Evolutionary conservation across 768 basidiomycete genomes (phyloP).

Genomic region (Agaricus bisporus): DNA sequence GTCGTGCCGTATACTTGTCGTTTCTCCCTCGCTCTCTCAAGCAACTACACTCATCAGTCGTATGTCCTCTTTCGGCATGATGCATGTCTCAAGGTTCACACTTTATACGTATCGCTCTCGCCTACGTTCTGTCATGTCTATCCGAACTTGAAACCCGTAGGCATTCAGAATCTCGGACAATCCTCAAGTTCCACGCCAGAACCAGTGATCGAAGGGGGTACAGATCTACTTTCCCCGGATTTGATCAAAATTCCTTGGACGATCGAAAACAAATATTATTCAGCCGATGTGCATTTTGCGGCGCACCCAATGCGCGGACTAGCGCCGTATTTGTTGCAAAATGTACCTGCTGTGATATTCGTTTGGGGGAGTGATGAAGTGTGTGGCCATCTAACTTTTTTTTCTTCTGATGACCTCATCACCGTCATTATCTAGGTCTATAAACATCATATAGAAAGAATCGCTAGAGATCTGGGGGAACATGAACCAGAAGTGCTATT

Average conservation of each 20-base stretch:
- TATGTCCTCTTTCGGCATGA: conserved; percentile 15
- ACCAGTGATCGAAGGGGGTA: conserved; percentile 1
- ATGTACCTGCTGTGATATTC: conserved; percentile 67
- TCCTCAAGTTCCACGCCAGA: conserved; percentile 12
- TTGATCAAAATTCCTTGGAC: conserved; percentile 56
- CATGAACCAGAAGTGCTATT: conserved; percentile 68
- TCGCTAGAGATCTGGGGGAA: conserved; percentile 41
- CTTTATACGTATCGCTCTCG: conserved; percentile 8
- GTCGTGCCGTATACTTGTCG: conserved; percentile 27
- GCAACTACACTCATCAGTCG: conserved; percentile 25
- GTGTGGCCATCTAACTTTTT: conserved; percentile 16
- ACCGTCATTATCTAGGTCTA: conserved; percentile 38
- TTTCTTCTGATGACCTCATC: neutral
- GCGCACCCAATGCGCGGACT: conserved; percentile 41
- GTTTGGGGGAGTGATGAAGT: conserved; percentile 69
- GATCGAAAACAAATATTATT: conserved; percentile 77
- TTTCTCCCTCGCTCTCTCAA: conserved; percentile 22
- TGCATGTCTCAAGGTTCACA: conserved; percentile 3
- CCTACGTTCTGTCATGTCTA: neutral
- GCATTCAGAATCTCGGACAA: conserved; percentile 8
- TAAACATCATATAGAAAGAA: conserved; percentile 44
- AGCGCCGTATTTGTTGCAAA: conserved; percentile 31
- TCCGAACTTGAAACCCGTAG: conserved; percentile 1
- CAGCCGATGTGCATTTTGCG: conserved; percentile 67
- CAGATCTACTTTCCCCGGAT: conserved; percentile 6